phyloP scores from a whole-genome alignment of 345 rosid genomes.

The Raphanus raphanistrum region DNA sequence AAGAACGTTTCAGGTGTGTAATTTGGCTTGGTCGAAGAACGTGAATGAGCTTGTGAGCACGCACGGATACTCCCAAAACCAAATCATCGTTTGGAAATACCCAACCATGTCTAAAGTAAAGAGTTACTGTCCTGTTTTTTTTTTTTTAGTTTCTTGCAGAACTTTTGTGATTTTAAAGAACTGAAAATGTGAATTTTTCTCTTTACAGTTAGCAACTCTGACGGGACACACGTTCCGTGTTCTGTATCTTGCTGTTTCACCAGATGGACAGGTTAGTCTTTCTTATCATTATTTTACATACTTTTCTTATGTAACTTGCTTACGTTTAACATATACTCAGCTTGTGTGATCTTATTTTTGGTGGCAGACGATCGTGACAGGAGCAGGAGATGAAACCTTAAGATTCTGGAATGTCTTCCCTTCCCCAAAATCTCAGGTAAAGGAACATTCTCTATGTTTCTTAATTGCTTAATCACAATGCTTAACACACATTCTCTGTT shows the following conservation, averaged over 20 bases:
- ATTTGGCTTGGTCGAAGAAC: conserved; percentile 97
- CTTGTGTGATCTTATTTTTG: conserved; percentile 2
- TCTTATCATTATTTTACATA: background rate
- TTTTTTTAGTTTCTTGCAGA: background rate
- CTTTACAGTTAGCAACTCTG: conserved; percentile 86
- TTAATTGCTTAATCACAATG: background rate
- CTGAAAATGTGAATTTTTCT: background rate
- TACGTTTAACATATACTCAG: conserved; percentile 1
- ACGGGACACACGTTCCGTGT: conserved; percentile 93
- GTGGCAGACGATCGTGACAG: conserved; percentile 91
- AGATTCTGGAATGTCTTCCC: conserved; percentile 99
- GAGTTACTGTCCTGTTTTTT: background rate
- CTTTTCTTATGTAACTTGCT: background rate
- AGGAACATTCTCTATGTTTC: background rate
- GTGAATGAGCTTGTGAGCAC: conserved; percentile 98
- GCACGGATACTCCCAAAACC: conserved; percentile 98
- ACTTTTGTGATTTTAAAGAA: background rate
- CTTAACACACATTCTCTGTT: background rate
- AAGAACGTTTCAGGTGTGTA: conserved; percentile 66
- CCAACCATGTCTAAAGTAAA: conserved; percentile 95
- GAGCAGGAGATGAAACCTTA: conserved; percentile 98
- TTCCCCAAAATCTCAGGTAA: conserved; percentile 92
- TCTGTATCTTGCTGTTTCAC: conserved; percentile 98
- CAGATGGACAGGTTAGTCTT: conserved; percentile 90
- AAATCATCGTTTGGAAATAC: conserved; percentile 96